phyloP scores from a whole-genome alignment of 2,329 filamentous ascomycete species.

The Pestalotiopsis sp. region DNA sequence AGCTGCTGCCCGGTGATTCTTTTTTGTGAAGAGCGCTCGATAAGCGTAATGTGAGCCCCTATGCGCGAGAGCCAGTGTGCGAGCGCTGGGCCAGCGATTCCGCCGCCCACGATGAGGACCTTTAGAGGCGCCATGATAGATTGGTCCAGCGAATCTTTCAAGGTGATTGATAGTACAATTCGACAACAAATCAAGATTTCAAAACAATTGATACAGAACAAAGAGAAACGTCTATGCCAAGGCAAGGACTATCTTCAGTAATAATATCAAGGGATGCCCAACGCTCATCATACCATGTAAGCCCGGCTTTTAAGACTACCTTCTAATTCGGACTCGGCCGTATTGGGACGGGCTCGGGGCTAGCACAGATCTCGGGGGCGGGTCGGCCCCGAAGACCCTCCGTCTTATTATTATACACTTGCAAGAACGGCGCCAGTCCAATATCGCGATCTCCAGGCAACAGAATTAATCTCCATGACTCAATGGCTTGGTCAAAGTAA shows the following conservation, averaged over 20 bases:
- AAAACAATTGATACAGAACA: no score
- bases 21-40: conserved; percentile 27
- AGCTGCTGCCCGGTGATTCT: conserved; percentile 27
- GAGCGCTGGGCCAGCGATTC: conserved; percentile 27
- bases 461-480: not conserved
- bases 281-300: no score
- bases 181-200: no score
- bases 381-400: not conserved
- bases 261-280: no score
- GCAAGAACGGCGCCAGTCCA: not conserved
- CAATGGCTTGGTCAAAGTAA: not conserved
- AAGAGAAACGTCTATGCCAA: no score
- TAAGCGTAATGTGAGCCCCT: conserved; percentile 25
- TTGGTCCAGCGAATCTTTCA: no score
- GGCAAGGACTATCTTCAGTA: no score
- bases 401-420: not conserved
- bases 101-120: conserved; percentile 19
- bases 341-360: not conserved
- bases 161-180: no score
- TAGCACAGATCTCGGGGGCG: not conserved
- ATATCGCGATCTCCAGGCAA: not conserved
- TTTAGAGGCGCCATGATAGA: conserved; percentile 3
- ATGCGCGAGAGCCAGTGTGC: conserved; percentile 26
- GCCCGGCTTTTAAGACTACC: no score
- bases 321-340: not conserved